phyloP scores from a whole-genome alignment of 2,329 filamentous ascomycete genomes.

The Lecanicillium sp. region DNA sequence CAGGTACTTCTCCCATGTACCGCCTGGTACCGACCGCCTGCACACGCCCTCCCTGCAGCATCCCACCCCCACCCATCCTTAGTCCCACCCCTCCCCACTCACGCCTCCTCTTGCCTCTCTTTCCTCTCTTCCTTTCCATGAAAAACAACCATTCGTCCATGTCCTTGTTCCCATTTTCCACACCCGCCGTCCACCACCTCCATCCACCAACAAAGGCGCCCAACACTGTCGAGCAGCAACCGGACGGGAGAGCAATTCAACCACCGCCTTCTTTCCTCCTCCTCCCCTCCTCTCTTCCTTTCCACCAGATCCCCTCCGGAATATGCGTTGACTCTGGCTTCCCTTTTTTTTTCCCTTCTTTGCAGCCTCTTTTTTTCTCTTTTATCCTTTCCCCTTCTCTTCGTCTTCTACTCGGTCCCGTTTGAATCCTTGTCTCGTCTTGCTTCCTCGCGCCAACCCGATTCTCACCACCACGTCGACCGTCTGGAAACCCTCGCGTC shows the following conservation, averaged over 20 bases:
- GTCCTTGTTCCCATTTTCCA: not conserved
- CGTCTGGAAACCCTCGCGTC: constrained; percentile 8
- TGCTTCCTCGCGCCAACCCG: not conserved
- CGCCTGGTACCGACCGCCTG: too few species aligned
- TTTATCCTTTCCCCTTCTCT: not conserved
- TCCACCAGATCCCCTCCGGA: constrained; percentile 1
- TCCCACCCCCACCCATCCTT: constrained; percentile 17
- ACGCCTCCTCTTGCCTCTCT: not conserved
- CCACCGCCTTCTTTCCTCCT: too few species aligned
- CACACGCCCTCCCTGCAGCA: constrained; percentile 19
- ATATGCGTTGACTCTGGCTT: constrained; percentile 5
- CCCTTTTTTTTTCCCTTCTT: not conserved
- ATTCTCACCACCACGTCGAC: not conserved
- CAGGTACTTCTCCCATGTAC: too few species aligned
- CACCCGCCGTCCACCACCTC: too few species aligned
- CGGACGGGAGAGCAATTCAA: not conserved
- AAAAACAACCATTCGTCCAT: not conserved
- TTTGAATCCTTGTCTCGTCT: not conserved
- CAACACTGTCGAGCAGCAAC: not conserved
- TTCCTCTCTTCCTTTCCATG: not conserved
- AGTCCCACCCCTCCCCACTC: constrained; percentile 20
- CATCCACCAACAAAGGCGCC: constrained; percentile 2
- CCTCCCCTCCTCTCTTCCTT: not conserved
- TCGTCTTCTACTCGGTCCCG: not conserved
- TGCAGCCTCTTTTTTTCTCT: not conserved